These are phyloP conservation scores for sunflower (Helianthus annuus) DNA, from an alignment of 129 eudicot genomes.

Conservation along the genomic window HanXRQr2.0-SUNRISE NC_035436.2:1268459-1268958, in stretches of 20 bases:
- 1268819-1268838: not conserved
- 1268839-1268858: not conserved
- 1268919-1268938: too few relatives aligned
- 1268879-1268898: too few relatives aligned
- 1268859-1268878: not conserved
- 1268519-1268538: too few relatives aligned
- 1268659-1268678: not conserved
- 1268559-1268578: not conserved
- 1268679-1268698: not conserved
- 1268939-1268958: too few relatives aligned
- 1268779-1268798: conserved; percentile 31
- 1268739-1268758: not conserved
- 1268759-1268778: conserved; percentile 13
- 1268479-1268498: not conserved
- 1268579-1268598: not conserved
- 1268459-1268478: too few relatives aligned
- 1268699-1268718: conserved; percentile 4
- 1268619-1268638: too few relatives aligned
- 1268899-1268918: too few relatives aligned
- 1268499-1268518: not conserved
- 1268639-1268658: conserved; percentile 12
- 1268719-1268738: not conserved
- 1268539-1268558: too few relatives aligned
- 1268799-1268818: conserved; percentile 15
- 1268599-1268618: too few relatives aligned